Base-by-base conservation (phyloP, 78 protist species). In the Monosiga brevicollis region DNA sequence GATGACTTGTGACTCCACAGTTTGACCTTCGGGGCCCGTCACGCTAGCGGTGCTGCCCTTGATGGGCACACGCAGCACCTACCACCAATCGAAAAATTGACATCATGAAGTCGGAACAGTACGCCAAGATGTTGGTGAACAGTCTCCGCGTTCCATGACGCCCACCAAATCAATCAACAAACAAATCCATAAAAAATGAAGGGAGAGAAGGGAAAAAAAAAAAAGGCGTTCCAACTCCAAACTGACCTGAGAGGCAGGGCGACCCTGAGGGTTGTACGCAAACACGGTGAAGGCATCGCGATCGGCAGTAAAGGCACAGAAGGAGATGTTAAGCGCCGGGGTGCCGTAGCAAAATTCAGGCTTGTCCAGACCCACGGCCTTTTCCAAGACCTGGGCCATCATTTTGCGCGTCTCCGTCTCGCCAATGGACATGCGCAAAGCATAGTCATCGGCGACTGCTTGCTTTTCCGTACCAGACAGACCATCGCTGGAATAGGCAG, bases 361-460 rank as follows among this genome's bases (percentile, higher is more conserved):
- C 29, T 49, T 15, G 29, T 49, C 15, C 62, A 49, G 9, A 1
- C 78, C 43, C 1, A 81, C 38, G 20, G 84, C 76, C 55, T 54
- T 40, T 9, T 80, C 87, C 26, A 87, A 71, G 0, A 84, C 84
- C 0, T 41, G 54, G 34, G 80, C 42, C 1, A 84, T 9, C 0
- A 82, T 42, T 6, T 20, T 9, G 40, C 73, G 38, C 2, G 88
- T 42, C 6, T 79, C 77, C n/a, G 32, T 15, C 73, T 83, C 72
- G 62, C 91, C 94, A 34, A 84, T 84, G 10, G 87, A 35, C 20
- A 94, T 75, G 34, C 94, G 90, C 26, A 34, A 39, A 1, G 87
- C 91, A 81, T 95, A 95, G 83, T 95, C 98, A 34, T 82, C 81
- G 15, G 94, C 90, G 15, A 93, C 96, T 49, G 77, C 79, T 73